Percentiles rank a stretch among this genome's conserved stretches.
phyloP scores from a whole-genome alignment of 2,329 filamentous ascomycete species.

The Graphilbum ipis-grandicollis region DNA sequence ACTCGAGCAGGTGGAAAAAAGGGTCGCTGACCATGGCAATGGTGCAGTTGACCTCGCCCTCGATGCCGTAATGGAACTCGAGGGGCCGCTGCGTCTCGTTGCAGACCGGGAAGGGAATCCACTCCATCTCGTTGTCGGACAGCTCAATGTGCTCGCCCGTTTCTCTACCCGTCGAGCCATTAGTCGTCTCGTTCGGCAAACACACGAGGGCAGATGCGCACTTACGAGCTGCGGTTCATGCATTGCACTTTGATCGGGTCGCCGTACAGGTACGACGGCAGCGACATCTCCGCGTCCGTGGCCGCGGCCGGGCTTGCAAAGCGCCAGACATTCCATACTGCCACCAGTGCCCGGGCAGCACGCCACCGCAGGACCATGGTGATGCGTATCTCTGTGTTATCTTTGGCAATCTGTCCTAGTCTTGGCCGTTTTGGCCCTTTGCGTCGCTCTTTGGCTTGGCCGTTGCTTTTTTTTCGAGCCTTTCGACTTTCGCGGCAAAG shows the following conservation, averaged over 20 bases:
- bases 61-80: slow-evolving; percentile 71
- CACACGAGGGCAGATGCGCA: no score
- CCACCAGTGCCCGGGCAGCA: no score
- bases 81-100: slow-evolving; percentile 73
- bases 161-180: slow-evolving; percentile 37
- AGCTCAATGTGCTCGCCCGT: slow-evolving; percentile 83
- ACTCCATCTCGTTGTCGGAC: slow-evolving; percentile 66
- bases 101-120: slow-evolving; percentile 79
- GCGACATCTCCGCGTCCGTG: slow-evolving; percentile 25
- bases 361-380: no score
- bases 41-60: slow-evolving; percentile 70
- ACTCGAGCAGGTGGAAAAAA: slow-evolving; percentile 82
- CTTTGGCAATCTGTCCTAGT: no score
- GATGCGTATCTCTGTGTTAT: no score
- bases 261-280: slow-evolving; percentile 49
- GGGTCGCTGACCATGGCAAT: slow-evolving; percentile 60
- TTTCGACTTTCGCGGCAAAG: no score
- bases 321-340: no score
- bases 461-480: no score
- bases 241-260: slow-evolving; percentile 53
- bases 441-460: no score
- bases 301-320: no score
- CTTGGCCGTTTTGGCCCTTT: no score
- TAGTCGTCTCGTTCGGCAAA: no score
- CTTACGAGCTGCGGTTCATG: slow-evolving; percentile 50